Base-by-base conservation (phyloP, 2,329 filamentous ascomycete species). In the Juglanconis juglandina region DNA sequence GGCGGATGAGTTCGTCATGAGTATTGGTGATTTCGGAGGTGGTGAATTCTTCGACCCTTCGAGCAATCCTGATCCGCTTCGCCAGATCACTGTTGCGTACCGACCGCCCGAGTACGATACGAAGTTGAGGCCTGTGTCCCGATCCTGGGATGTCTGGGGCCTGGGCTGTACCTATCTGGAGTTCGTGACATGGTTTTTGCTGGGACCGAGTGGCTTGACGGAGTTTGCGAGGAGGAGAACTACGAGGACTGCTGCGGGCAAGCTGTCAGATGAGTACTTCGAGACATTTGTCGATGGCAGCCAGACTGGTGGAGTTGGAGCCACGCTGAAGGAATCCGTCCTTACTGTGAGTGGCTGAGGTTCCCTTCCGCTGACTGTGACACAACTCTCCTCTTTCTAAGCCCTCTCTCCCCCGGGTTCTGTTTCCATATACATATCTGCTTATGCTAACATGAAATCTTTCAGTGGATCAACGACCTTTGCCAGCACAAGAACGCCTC, bases 111-210 rank as follows among this genome's bases (percentile, higher is more conserved):
- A 64, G 34, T 57, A 64, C 34, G 62, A 64, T 52, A 64, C 62
- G 5, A 64, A 64, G 53, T 52, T 59, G 17, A 51, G 61, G 53
- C 62, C 62, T n/a, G 56, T 64, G 42, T 64, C 62, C n/a, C 62
- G 59, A 44, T 64, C 62, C n/a, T 64, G 62, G 62, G 67, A 69
- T 33, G 58, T 69, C 5, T 69, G 67, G 67, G 63, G 64, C 44
- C 61, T 68, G 9, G 67, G 64, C 1, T 69, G 66, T 57, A 60
- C 67, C 0, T 69, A 61, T n/a, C 56, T 69, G 0, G 67, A 69
- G 56, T 65, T 67, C 30, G 41, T 64, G 2, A 66, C 61, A 2
- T 67, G 66, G 67, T 64, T 64, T 46, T 50, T 64, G 14, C 14
- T 62, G 13, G 62, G 62, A 4, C 56, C 56, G 3, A 39, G 41